Percentiles rank a stretch among this genome's conserved stretches.
phyloP scores from a whole-genome alignment of 108 stramenopile genomes.

The Skeletonema marinoi region DNA sequence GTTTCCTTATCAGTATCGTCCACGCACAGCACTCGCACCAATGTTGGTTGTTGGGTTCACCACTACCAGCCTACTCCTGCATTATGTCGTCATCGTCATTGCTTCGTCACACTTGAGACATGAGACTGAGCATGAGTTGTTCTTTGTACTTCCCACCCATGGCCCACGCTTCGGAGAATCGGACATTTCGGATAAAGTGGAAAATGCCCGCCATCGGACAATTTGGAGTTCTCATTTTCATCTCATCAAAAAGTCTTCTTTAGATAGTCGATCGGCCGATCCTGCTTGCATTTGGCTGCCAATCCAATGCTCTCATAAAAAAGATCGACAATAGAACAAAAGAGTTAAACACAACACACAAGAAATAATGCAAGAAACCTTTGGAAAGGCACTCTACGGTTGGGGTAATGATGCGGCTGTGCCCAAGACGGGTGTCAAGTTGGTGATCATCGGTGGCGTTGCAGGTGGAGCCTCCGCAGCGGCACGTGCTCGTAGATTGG shows the following conservation, averaged over 20 bases:
- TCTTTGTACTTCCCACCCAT: too few relatives aligned
- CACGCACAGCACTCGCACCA: too few relatives aligned
- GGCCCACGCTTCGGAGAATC: neutral
- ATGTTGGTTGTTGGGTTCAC: too few relatives aligned
- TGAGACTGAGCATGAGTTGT: too few relatives aligned
- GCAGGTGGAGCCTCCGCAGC: slow-evolving; percentile 75
- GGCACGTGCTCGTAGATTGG: slow-evolving; percentile 62
- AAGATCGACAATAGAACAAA: neutral
- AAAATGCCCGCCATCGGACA: neutral
- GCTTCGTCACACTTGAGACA: too few relatives aligned
- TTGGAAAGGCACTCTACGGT: neutral
- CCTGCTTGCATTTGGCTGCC: too few relatives aligned
- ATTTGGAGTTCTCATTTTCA: neutral
- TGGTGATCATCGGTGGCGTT: slow-evolving; percentile 74
- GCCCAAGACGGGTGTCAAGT: slow-evolving; percentile 47
- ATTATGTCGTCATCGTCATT: too few relatives aligned
- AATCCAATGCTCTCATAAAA: slow-evolving; percentile 5
- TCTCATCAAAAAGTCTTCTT: too few relatives aligned
- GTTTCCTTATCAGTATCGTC: too few relatives aligned
- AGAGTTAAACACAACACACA: neutral
- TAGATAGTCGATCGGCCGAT: too few relatives aligned
- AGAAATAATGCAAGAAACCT: neutral
- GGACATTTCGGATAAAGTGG: neutral
- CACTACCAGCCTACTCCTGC: too few relatives aligned
- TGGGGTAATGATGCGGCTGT: neutral